phyloP scores from a whole-genome alignment of 2,329 filamentous ascomycete species.

The Talaromyces sp. region DNA sequence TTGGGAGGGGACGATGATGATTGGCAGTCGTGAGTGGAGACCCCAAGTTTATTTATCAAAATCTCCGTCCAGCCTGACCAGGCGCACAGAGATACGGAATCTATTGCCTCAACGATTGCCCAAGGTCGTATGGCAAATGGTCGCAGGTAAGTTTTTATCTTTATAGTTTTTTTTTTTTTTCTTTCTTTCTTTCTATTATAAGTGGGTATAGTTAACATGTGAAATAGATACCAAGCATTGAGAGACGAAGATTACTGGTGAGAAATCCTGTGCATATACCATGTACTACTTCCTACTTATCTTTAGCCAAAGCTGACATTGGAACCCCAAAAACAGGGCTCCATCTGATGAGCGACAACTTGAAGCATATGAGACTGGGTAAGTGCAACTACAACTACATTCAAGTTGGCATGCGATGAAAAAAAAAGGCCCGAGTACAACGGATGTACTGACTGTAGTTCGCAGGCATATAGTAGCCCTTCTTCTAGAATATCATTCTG shows the following conservation, averaged over 20 bases:
- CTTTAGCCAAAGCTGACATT: no score
- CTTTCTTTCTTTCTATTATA: neutral
- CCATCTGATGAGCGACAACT: conserved; percentile 20
- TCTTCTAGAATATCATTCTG: neutral
- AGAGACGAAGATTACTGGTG: neutral
- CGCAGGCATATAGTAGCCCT: neutral
- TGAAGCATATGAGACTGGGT: conserved; percentile 22
- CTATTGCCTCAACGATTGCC: conserved; percentile 1
- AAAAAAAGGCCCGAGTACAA: no score
- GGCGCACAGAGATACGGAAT: conserved; percentile 3
- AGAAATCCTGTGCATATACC: neutral
- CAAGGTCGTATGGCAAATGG: conserved; percentile 4
- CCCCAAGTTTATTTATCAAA: no score
- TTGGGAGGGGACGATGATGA: conserved; percentile 2
- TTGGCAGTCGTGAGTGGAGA: conserved; percentile 11
- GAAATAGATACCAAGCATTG: conserved; percentile 1
- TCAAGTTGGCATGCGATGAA: neutral
- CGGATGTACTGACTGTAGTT: neutral
- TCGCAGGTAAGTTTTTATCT: neutral
- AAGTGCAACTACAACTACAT: neutral
- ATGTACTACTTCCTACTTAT: no score
- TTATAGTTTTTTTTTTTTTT: neutral
- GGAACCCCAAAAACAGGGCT: no score
- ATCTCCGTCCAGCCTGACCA: no score
- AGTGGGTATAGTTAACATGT: no score